Evolutionary conservation across 129 eudicot species (phyloP).

Genomic region (Saussurea involucrata): DNA sequence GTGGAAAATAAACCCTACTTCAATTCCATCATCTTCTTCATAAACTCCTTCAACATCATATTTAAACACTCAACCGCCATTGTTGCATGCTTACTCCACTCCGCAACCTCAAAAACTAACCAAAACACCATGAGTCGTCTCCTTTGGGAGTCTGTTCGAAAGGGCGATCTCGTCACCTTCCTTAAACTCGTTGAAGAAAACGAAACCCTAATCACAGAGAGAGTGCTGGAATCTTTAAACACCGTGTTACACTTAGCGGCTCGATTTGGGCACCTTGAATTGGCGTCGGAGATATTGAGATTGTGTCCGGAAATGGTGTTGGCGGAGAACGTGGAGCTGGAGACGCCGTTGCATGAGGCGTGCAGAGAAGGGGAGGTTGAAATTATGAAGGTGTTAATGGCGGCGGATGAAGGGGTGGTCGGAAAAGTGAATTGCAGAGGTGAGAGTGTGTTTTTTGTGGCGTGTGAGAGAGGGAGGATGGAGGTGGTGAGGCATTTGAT

Average conservation of each 20-base stretch:
- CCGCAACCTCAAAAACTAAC: background rate
- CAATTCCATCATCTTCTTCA: background rate
- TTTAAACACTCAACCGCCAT: background rate
- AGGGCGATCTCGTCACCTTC: constrained; percentile 37
- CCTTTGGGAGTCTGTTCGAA: constrained; percentile 28
- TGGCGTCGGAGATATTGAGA: constrained; percentile 32
- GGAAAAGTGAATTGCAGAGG: constrained; percentile 42
- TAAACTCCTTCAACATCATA: background rate
- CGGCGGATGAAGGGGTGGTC: constrained; percentile 24
- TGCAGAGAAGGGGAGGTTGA: constrained; percentile 49
- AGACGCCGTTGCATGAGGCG: constrained; percentile 56
- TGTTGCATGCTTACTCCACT: too few species aligned
- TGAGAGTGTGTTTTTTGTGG: constrained; percentile 48
- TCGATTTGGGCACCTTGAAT: constrained; percentile 43
- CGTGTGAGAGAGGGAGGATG: constrained; percentile 47
- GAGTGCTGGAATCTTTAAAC: constrained; percentile 26
- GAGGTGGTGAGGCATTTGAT: constrained; percentile 43
- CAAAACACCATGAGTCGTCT: constrained; percentile 34
- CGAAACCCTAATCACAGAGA: constrained; percentile 21
- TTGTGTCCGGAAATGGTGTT: constrained; percentile 37
- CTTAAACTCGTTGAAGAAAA: constrained; percentile 27
- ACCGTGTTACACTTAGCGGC: constrained; percentile 52
- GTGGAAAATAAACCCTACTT: constrained; percentile 12
- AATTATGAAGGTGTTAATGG: constrained; percentile 28
- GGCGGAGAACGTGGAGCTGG: constrained; percentile 38